Conservation (phyloP, 495 filamentous ascomycete species). For the Penicillium turbatum region DNA sequence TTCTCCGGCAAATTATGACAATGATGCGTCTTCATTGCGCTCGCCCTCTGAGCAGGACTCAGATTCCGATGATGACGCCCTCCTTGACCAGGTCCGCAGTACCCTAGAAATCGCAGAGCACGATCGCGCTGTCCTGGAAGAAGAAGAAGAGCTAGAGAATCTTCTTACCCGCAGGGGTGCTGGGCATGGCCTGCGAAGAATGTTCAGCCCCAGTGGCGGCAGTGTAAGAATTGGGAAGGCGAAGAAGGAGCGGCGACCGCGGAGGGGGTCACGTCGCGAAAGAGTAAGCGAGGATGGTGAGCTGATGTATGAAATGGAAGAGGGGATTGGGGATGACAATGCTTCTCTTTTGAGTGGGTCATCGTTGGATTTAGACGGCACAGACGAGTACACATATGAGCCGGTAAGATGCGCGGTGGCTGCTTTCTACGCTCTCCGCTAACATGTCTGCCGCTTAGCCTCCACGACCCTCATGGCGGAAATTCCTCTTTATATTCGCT, state of each 20-base stretch:
- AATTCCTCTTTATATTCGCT: constrained; percentile 31
- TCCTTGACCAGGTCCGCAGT: constrained; percentile 57
- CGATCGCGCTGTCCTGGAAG: constrained; percentile 72
- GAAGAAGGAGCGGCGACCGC: constrained; percentile 38
- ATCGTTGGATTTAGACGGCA: constrained; percentile 43
- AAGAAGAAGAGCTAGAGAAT: constrained; percentile 85
- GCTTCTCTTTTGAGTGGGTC: constrained; percentile 34
- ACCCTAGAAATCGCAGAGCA: constrained; percentile 66
- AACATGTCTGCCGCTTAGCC: constrained; percentile 7
- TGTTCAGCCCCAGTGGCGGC: constrained; percentile 40
- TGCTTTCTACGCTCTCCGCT: neutral
- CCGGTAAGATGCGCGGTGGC: constrained; percentile 22
- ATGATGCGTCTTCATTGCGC: constrained; percentile 61
- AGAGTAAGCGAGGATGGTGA: constrained; percentile 60
- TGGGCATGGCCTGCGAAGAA: constrained; percentile 45
- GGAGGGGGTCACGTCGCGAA: constrained; percentile 39
- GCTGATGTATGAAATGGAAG: constrained; percentile 87
- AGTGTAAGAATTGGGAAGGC: constrained; percentile 57
- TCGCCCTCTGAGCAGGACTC: constrained; percentile 69
- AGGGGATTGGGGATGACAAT: constrained; percentile 67
- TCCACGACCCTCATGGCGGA: constrained; percentile 28
- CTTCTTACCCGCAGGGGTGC: constrained; percentile 56
- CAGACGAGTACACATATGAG: constrained; percentile 28
- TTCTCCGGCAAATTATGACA: constrained; percentile 61
- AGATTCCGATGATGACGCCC: constrained; percentile 71